Conservation (phyloP, 805 yeast genomes). For the Candida stauntonica region DNA sequence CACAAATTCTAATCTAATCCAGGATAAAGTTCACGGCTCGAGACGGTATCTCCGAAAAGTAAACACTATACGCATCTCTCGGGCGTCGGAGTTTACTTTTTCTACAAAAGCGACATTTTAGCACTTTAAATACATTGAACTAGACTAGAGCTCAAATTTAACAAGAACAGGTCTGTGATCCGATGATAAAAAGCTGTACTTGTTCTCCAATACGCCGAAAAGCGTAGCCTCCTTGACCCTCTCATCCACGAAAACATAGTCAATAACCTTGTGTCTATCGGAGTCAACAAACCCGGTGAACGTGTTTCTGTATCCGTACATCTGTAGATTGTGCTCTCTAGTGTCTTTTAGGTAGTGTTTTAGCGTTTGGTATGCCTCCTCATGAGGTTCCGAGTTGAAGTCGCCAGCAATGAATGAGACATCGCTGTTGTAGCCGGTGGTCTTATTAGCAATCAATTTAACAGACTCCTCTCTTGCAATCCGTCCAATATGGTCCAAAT, state of each 20-base stretch:
- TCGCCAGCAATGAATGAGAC: slow-evolving; percentile 51
- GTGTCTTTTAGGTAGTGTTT: slow-evolving; percentile 36
- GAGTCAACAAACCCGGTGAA: slow-evolving; percentile 44
- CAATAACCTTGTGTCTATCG: slow-evolving; percentile 30
- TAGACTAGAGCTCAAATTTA: slow-evolving; percentile 19
- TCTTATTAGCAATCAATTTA: slow-evolving; percentile 38
- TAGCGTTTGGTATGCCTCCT: slow-evolving; percentile 38
- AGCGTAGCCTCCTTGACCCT: slow-evolving; percentile 13
- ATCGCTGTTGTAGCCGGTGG: slow-evolving; percentile 29
- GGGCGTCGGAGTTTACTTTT: no score
- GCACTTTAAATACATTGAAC: not conserved
- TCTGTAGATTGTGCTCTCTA: slow-evolving; percentile 21
- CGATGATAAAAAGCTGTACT: slow-evolving; percentile 23
- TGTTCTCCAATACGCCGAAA: slow-evolving; percentile 35
- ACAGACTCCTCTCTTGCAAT: slow-evolving; percentile 43
- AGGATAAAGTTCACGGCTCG: no score
- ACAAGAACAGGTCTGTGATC: slow-evolving; percentile 45
- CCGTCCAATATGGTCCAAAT: slow-evolving; percentile 45
- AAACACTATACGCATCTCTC: no score
- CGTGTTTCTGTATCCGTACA: slow-evolving; percentile 42
- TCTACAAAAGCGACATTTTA: not conserved
- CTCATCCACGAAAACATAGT: slow-evolving; percentile 25
- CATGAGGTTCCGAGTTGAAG: slow-evolving; percentile 48
- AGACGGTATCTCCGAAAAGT: no score
- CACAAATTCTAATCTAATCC: no score